Evolutionary conservation across 2,329 filamentous ascomycete genomes (phyloP), one percentile per base, ranked within the genome.

Genomic region (Xylaria polymorpha): DNA sequence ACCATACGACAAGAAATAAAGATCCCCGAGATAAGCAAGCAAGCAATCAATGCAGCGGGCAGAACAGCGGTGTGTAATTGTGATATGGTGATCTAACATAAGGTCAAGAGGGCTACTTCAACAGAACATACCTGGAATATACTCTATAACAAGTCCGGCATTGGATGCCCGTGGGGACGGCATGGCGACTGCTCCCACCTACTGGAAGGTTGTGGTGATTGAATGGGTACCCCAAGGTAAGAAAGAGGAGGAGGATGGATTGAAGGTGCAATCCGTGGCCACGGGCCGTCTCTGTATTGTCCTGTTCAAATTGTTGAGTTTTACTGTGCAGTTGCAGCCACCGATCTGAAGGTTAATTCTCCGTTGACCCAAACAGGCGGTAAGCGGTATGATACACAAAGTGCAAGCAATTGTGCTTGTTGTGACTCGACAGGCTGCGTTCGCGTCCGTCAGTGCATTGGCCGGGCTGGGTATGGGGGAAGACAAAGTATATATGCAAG

Each of bases 81-180:
- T 7, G n/a, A 6, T 22, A 41, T 41, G 20, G 20, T 18, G 12
- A 14, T 56, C 7, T 10, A 12, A 20, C n/a, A n/a, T n/a, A n/a
- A n/a, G n/a, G n/a, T n/a, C n/a, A n/a, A n/a, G n/a, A n/a, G n/a
- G n/a, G n/a, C n/a, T n/a, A n/a, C 5, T 18, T 12, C 1, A 10
- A 43, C 7, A 9, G 55, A 61, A 84, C 88, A 77, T 86, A 97
- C 94, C 93, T 85, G 94, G 92, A 77, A 98, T 97, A 82, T 97
- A 98, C 85, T 98, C 94, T 79, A 98, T 94, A 76, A 97, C 90
- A 84, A 97, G 93, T 71, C 93, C 94, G 83, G 93, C 88, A 81
- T 90, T 92, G 80, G 87, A 77, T 79, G 77, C 78, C 79, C 81
- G 80, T 74, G 80, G 82, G 73, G 85, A 84, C 81, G 85, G 83